These are phyloP conservation scores for Parachaetomium inaequale DNA, from an alignment of 495 filamentous ascomycete species.

Conservation along the genomic window DNA sequence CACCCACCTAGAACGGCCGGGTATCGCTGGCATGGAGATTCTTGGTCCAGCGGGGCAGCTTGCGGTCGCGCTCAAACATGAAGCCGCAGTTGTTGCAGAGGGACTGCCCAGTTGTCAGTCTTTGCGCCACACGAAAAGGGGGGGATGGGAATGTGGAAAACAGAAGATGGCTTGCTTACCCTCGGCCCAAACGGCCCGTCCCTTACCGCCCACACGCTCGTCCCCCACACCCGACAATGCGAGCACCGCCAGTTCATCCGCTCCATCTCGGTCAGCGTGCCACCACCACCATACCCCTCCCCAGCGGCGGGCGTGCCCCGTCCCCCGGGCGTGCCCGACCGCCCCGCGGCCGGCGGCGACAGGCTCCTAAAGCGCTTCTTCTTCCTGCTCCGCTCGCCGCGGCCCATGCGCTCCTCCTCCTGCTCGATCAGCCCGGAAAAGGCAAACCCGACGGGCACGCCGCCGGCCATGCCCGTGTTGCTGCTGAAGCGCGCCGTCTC, in stretches of 20 bases:
- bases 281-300: conserved; percentile 58
- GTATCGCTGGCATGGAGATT: conserved; percentile 59
- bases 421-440: conserved; percentile 59
- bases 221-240: conserved; percentile 88
- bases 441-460: conserved; percentile 56
- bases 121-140: conserved; percentile 7
- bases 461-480: conserved; percentile 67
- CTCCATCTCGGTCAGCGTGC: conserved; percentile 75
- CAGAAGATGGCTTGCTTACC: conserved; percentile 50
- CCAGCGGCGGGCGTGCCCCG: conserved; percentile 70
- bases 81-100: conserved; percentile 94
- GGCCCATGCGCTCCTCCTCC: conserved; percentile 64
- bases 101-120: conserved; percentile 50
- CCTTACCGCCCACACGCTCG: conserved; percentile 87
- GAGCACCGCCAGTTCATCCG: conserved; percentile 79
- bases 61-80: conserved; percentile 79
- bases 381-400: conserved; percentile 88
- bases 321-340: conserved; percentile 58
- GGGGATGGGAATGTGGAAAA: background rate
- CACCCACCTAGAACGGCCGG: conserved; percentile 35
- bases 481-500: conserved; percentile 92
- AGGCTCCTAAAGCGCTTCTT: conserved; percentile 89
- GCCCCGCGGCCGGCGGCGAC: conserved; percentile 57
- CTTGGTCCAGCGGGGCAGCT: conserved; percentile 77
- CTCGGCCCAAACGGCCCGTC: conserved; percentile 84